Evolutionary conservation across 2,329 filamentous ascomycete species (phyloP).

Genomic region (Blastomyces percursus): DNA sequence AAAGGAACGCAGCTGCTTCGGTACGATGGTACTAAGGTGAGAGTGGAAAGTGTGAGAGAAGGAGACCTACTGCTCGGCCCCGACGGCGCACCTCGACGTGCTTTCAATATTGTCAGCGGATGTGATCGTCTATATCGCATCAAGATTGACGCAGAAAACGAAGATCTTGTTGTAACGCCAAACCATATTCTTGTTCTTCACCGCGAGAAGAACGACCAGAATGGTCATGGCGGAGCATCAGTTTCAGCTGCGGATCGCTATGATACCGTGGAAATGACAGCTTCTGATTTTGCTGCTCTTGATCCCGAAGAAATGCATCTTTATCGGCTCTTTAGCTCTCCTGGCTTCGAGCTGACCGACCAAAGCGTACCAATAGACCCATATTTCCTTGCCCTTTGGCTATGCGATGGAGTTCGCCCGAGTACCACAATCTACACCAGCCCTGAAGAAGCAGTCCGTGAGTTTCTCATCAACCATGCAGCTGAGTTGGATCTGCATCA

Average conservation of each 20-base stretch:
- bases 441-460: slow-evolving; percentile 10
- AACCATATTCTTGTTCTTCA: slow-evolving; percentile 42
- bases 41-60: slow-evolving; percentile 41
- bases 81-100: slow-evolving; percentile 38
- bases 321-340: slow-evolving; percentile 29
- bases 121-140: slow-evolving; percentile 41
- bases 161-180: slow-evolving; percentile 41
- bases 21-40: slow-evolving; percentile 35
- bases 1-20: slow-evolving; percentile 37
- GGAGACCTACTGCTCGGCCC: slow-evolving; percentile 42
- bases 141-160: slow-evolving; percentile 31
- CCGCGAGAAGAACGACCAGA: slow-evolving; percentile 21
- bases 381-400: slow-evolving; percentile 16
- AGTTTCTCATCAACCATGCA: slow-evolving; percentile 11
- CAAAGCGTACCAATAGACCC: slow-evolving; percentile 15
- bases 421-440: background rate
- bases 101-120: slow-evolving; percentile 42
- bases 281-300: slow-evolving; percentile 35
- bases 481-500: slow-evolving; percentile 11
- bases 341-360: slow-evolving; percentile 23
- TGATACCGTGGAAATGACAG: slow-evolving; percentile 39
- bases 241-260: slow-evolving; percentile 19
- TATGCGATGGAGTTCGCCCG: slow-evolving; percentile 13
- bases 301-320: slow-evolving; percentile 26
- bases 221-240: background rate